A percentile compares a stretch with the other conserved stretches of the same genome.
These are phyloP conservation scores for Eucalyptus fibrosa DNA, from an alignment of 345 rosid species.

Conservation along the genomic window DNA sequence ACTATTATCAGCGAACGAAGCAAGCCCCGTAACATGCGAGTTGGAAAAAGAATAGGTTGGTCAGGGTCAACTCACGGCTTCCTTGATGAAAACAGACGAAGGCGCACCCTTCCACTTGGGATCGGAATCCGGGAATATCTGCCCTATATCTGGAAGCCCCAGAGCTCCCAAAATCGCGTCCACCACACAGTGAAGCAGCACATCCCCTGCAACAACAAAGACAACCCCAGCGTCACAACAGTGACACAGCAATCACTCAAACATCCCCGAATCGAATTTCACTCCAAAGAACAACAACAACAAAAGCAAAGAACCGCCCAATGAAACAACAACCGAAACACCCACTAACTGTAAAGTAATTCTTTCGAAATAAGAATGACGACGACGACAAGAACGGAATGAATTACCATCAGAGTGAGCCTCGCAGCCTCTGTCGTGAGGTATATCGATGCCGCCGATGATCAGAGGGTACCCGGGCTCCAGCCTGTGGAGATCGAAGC, in stretches of 20 bases:
- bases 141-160: slow-evolving; percentile 98
- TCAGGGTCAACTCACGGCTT: slow-evolving; percentile 63
- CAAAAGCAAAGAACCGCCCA: background rate
- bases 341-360: background rate
- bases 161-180: slow-evolving; percentile 95
- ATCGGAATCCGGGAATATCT: slow-evolving; percentile 89
- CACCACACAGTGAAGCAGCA: slow-evolving; percentile 93
- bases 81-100: slow-evolving; percentile 78
- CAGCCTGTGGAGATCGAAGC: slow-evolving; percentile 87
- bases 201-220: slow-evolving; percentile 63
- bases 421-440: slow-evolving; percentile 95
- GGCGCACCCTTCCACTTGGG: slow-evolving; percentile 98
- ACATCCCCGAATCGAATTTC: background rate
- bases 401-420: slow-evolving; percentile 98
- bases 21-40: background rate
- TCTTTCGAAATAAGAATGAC: background rate
- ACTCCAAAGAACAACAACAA: background rate
- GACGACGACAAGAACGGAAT: background rate
- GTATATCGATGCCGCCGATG: slow-evolving; percentile 85
- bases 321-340: background rate
- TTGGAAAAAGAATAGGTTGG: background rate
- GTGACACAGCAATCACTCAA: background rate
- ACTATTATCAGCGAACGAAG: background rate
- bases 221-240: background rate
- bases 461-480: slow-evolving; percentile 96